Percentiles rank a stretch among this genome's conserved stretches.
Conservation (phyloP, 1,284 basidiomycete genomes). For the Ceratobasidium sp. region DNA sequence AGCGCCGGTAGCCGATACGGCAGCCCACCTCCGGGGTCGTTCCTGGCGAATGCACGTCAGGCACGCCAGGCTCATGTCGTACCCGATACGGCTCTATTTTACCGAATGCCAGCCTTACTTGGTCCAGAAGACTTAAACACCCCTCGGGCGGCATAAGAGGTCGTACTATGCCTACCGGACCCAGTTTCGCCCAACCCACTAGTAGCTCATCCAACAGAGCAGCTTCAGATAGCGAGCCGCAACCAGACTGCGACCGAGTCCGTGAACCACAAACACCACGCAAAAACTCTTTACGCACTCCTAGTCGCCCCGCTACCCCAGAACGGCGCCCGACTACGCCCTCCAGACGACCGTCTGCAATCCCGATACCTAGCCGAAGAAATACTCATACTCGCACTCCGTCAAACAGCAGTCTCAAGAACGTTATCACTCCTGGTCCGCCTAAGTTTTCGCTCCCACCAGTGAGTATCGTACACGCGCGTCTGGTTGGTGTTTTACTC, state of each 20-base stretch:
- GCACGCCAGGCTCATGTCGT: not conserved
- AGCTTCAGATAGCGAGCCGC: not conserved
- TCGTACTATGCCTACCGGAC: not conserved
- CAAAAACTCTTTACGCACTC: not conserved
- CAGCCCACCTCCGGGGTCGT: not conserved
- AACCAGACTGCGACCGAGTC: slow-evolving; percentile 2
- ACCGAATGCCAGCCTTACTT: not conserved
- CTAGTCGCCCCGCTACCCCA: not conserved
- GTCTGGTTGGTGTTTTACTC: too few species aligned
- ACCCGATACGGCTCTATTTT: not conserved
- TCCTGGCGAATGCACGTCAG: not conserved
- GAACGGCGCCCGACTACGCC: not conserved
- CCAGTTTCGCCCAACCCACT: not conserved
- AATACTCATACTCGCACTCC: not conserved
- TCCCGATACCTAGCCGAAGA: not conserved
- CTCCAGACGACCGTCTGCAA: not conserved
- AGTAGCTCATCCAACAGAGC: not conserved
- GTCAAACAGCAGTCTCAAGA: not conserved
- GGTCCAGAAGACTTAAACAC: not conserved
- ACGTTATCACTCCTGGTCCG: not conserved
- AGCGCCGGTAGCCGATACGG: not conserved
- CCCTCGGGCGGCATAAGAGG: not conserved
- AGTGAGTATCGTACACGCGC: not conserved
- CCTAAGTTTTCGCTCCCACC: not conserved
- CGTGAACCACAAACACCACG: not conserved